Conservation (phyloP, 73 alveolate species). For the Paramecium sexaurelia region DNA sequence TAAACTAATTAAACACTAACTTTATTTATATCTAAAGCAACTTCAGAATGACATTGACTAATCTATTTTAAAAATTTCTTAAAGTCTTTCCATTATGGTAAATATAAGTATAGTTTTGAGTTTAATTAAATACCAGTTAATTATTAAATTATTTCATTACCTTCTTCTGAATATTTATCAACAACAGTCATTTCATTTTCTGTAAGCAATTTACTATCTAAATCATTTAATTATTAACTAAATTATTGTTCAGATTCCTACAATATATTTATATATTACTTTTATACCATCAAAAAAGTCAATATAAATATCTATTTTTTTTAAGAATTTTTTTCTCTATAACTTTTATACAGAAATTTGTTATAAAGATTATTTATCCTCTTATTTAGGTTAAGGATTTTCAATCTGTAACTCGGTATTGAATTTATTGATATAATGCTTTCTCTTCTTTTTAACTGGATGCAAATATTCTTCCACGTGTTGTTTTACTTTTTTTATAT, state of each 20-base stretch:
- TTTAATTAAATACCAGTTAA: background rate
- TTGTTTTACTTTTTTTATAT: background rate
- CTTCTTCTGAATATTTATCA: background rate
- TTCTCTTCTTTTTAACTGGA: slow-evolving; percentile 30
- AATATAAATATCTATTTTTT: background rate
- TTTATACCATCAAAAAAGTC: background rate
- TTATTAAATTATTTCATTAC: background rate
- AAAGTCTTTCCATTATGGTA: slow-evolving; percentile 40
- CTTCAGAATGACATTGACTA: slow-evolving; percentile 1
- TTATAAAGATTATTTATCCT: background rate
- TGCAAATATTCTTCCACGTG: background rate
- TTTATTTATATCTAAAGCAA: background rate
- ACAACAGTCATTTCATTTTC: background rate
- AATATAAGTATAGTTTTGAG: background rate
- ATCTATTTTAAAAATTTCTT: background rate
- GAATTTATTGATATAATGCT: slow-evolving; percentile 36
- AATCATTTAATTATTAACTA: background rate
- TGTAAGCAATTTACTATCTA: background rate
- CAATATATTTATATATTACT: background rate
- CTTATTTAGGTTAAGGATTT: slow-evolving; percentile 29
- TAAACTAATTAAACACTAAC: background rate
- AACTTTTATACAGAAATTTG: background rate
- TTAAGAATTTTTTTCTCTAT: background rate
- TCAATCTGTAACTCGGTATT: background rate
- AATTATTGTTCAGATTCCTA: slow-evolving; percentile 19